Conservation (phyloP, 495 filamentous ascomycete species). For the Aspergillus mulundensis region DNA sequence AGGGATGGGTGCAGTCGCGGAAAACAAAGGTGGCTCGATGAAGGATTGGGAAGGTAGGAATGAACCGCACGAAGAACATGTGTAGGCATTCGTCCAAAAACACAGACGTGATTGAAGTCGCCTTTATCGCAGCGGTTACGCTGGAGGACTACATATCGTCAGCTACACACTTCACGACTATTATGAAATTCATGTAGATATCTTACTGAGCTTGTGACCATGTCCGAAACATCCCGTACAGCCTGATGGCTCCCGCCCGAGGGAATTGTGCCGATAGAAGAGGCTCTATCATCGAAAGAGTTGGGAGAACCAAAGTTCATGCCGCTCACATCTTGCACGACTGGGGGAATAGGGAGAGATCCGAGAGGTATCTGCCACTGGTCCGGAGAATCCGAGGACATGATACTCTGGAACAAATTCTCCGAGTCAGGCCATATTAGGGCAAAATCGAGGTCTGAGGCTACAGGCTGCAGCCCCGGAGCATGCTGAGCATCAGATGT, state of each 20-base stretch:
- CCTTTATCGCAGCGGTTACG: slow-evolving; percentile 45
- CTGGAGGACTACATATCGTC: slow-evolving; percentile 33
- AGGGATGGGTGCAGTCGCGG: slow-evolving; percentile 44
- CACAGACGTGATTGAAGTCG: slow-evolving; percentile 45
- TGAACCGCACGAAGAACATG: slow-evolving; percentile 50
- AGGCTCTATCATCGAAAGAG: slow-evolving; percentile 35
- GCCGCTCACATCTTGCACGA: slow-evolving; percentile 32
- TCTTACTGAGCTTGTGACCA: slow-evolving; percentile 45
- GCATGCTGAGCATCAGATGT: slow-evolving; percentile 19
- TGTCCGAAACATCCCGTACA: slow-evolving; percentile 46
- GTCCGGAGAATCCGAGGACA: slow-evolving; percentile 38
- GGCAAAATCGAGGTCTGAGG: slow-evolving; percentile 39
- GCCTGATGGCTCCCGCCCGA: slow-evolving; percentile 44
- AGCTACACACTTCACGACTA: neutral
- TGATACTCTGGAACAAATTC: slow-evolving; percentile 44
- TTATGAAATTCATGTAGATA: neutral
- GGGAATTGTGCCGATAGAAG: slow-evolving; percentile 38
- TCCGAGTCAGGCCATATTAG: slow-evolving; percentile 49
- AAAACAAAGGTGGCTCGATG: slow-evolving; percentile 48
- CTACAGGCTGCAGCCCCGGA: slow-evolving; percentile 23
- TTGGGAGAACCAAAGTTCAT: slow-evolving; percentile 34
- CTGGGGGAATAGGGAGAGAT: slow-evolving; percentile 37
- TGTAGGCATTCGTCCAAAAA: slow-evolving; percentile 48
- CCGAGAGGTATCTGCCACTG: slow-evolving; percentile 48
- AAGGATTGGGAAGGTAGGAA: slow-evolving; percentile 46